Conservation (phyloP, 331 rosid species). For the Cydonia oblonga region DNA sequence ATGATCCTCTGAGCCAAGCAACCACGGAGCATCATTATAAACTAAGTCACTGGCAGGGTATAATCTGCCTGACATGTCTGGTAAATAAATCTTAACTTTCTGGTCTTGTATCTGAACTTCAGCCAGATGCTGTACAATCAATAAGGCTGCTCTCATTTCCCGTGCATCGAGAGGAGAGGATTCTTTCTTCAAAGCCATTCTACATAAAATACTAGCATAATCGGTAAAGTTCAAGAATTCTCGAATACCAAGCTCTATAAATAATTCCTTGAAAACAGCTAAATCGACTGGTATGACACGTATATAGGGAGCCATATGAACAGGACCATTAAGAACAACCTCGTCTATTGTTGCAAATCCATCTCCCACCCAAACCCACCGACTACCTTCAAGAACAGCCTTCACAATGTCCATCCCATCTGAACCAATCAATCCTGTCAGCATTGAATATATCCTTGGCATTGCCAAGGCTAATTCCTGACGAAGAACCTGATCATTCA, state of each 20-base stretch:
- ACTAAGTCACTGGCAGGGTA: slow-evolving; percentile 69
- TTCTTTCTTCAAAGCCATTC: slow-evolving; percentile 75
- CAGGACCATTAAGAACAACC: slow-evolving; percentile 91
- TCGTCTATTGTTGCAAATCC: slow-evolving; percentile 87
- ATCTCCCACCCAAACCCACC: slow-evolving; percentile 99
- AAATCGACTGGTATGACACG: slow-evolving; percentile 91
- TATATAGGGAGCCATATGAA: slow-evolving; percentile 93
- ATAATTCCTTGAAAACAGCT: slow-evolving; percentile 79
- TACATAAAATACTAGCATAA: slow-evolving; percentile 66
- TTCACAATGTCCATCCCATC: slow-evolving; percentile 98
- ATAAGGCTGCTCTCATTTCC: slow-evolving; percentile 75
- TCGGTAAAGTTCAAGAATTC: slow-evolving; percentile 65
- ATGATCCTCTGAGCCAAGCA: slow-evolving; percentile 68
- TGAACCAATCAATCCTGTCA: slow-evolving; percentile 59
- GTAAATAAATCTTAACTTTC: slow-evolving; percentile 61
- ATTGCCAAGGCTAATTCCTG: slow-evolving; percentile 83
- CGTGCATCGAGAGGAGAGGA: slow-evolving; percentile 71
- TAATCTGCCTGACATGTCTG: slow-evolving; percentile 68
- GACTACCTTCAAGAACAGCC: slow-evolving; percentile 91
- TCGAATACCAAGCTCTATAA: slow-evolving; percentile 77
- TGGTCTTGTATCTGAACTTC: slow-evolving; percentile 62
- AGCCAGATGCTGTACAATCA: slow-evolving; percentile 85
- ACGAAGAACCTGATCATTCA: slow-evolving; percentile 76
- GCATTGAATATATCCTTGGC: slow-evolving; percentile 86
- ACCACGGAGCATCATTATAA: slow-evolving; percentile 98